These are phyloP conservation scores for Delitschia confertaspora DNA, from an alignment of 495 filamentous ascomycete genomes.

Conservation along the genomic window DNA sequence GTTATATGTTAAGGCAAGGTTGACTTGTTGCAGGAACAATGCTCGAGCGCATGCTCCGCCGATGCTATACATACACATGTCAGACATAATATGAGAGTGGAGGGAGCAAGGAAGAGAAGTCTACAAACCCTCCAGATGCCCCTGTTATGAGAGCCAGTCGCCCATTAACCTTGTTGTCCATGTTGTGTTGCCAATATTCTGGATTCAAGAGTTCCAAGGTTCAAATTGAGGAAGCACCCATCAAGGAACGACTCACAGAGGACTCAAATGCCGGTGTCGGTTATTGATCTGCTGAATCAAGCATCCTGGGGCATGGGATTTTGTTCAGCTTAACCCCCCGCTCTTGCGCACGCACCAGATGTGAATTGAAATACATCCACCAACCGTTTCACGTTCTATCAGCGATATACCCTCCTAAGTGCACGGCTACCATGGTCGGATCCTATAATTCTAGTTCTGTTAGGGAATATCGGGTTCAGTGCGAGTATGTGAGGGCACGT, in stretches of 20 bases:
- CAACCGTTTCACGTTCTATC: not conserved
- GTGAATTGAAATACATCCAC: not conserved
- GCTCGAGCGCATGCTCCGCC: constrained; percentile 52
- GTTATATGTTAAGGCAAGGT: constrained; percentile 56
- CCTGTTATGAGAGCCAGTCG: constrained; percentile 14
- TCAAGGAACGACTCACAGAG: no score
- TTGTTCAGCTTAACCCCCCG: not conserved
- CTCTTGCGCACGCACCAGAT: no score
- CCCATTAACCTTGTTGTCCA: constrained; percentile 11
- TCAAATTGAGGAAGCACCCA: no score
- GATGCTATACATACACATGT: constrained; percentile 45
- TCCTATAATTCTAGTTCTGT: no score
- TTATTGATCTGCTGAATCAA: no score
- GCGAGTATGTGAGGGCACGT: no score
- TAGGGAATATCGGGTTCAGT: no score
- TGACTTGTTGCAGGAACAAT: constrained; percentile 44
- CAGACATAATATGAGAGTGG: not conserved
- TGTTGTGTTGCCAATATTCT: no score
- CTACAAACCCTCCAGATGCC: constrained; percentile 13
- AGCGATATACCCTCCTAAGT: not conserved
- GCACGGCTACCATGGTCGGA: not conserved
- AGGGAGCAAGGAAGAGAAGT: not conserved
- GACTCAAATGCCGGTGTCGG: no score
- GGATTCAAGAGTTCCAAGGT: no score
- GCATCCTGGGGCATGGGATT: no score